Evolutionary conservation across 495 filamentous ascomycete genomes (phyloP), one percentile per base, ranked within the genome.

Genomic region (Penicillium argentinense): DNA sequence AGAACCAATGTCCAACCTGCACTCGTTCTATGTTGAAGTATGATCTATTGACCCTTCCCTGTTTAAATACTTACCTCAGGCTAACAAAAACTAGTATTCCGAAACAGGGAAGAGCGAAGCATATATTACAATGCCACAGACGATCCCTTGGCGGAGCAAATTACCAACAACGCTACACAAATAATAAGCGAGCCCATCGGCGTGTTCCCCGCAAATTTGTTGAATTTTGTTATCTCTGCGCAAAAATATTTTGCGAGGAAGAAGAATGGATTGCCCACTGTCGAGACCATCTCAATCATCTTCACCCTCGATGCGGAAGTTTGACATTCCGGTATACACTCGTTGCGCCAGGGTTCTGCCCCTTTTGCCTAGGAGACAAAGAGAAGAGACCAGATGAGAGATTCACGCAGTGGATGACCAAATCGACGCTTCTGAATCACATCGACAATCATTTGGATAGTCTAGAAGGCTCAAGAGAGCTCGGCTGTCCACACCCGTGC

Each of bases 121-220:
- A 62, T 48, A 57, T 62, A 26, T 25, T 62, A 18, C 34, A 62
- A 38, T 62, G 39, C 39, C 9, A 39, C 38, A 43, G 54, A 46
- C 45, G 27, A 29, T 47, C 38, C 9, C 37, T 62, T 9, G 44
- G 47, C 34, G 38, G 46, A 21, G 43, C 44, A 34, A 45, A 32
- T 25, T 62, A 62, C 16, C 39, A 62, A 38, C 39, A 62, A 25
- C 41, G 29, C 17, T 62, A 55, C 29, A 62, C 17, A 13, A 61
- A 61, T 39, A 24, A 51, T 5, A 62, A 57, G 17, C 47, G 51
- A 14, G 54, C 54, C 11, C 36, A 57, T 47, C 42, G 51, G 29
- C 45, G 42, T 21, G 38, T 47, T 12, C 24, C 48, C 2, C 47
- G 49, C 1, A 39, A 16, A 16, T 59, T 54, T 40, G n/a, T 59